Percentiles rank a stretch among this genome's conserved stretches.
These are phyloP conservation scores for Rubia balearica DNA, from an alignment of 305 asterid genomes.

Conservation along the genomic window DNA sequence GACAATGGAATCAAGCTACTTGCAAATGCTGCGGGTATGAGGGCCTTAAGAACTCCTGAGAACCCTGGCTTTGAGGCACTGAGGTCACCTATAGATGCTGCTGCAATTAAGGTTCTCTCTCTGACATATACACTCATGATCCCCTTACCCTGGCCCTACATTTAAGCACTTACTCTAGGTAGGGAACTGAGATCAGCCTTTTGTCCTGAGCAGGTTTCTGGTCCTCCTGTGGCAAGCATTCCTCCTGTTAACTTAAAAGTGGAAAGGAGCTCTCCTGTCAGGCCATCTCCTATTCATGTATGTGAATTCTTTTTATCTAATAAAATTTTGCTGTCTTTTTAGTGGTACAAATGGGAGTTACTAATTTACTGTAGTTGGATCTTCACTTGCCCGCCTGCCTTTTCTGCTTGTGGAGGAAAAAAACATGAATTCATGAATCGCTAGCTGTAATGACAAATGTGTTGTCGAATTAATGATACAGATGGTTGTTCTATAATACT, in stretches of 20 bases:
- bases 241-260: constrained; percentile 78
- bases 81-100: constrained; percentile 77
- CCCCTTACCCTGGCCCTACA: constrained; percentile 7
- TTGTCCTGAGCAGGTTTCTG: constrained; percentile 57
- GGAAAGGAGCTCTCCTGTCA: constrained; percentile 94
- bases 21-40: constrained; percentile 79
- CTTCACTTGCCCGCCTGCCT: background rate
- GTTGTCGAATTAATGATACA: background rate
- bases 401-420: background rate
- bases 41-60: constrained; percentile 67
- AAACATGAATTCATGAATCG: background rate
- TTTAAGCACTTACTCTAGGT: constrained; percentile 12
- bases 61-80: constrained; percentile 73
- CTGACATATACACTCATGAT: constrained; percentile 10
- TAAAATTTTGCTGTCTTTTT: background rate
- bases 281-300: constrained; percentile 90
- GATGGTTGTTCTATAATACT: background rate
- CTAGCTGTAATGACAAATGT: background rate
- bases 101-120: constrained; percentile 60
- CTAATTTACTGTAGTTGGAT: background rate
- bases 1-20: constrained; percentile 92
- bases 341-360: background rate
- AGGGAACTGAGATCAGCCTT: constrained; percentile 16
- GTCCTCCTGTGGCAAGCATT: constrained; percentile 63
- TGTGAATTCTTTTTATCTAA: constrained; percentile 18